Conservation (phyloP, 2,329 filamentous ascomycete genomes). For the Xylogone sp. region DNA sequence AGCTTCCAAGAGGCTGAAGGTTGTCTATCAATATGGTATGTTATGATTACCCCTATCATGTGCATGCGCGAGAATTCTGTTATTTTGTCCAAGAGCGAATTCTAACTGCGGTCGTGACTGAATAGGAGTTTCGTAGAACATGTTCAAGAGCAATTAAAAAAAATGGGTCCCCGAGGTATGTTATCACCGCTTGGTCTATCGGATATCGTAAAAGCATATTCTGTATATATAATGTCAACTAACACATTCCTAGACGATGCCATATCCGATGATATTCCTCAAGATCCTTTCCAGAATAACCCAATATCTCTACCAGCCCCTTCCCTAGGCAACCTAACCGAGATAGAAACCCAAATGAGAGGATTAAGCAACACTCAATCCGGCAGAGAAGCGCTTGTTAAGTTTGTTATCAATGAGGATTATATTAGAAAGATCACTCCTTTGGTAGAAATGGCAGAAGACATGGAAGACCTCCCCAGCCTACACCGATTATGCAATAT, state of each 20-base stretch:
- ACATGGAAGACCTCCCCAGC: constrained; percentile 81
- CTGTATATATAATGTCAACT: constrained; percentile 13
- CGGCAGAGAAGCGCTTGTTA: constrained; percentile 81
- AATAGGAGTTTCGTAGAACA: constrained; percentile 85
- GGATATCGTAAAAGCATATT: not conserved
- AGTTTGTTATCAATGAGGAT: constrained; percentile 79
- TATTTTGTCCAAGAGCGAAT: not conserved
- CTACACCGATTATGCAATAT: constrained; percentile 93
- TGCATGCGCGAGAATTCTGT: too few relatives aligned
- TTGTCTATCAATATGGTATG: constrained; percentile 85
- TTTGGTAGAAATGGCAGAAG: constrained; percentile 83
- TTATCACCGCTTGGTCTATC: constrained; percentile 1
- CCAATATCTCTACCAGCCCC: constrained; percentile 73
- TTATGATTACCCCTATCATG: constrained; percentile 10
- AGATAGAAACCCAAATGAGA: constrained; percentile 83
- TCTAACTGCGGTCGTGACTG: constrained; percentile 6
- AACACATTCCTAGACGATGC: constrained; percentile 62
- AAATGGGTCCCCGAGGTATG: constrained; percentile 60
- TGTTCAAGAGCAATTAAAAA: constrained; percentile 72
- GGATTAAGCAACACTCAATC: constrained; percentile 68
- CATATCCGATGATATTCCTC: constrained; percentile 78
- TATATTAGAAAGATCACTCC: constrained; percentile 87
- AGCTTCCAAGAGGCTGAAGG: constrained; percentile 98
- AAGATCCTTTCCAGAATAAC: constrained; percentile 61
- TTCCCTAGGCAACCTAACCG: constrained; percentile 75